A percentile compares a stretch with the other conserved stretches of the same genome.
These are phyloP conservation scores for Aciculosporium take DNA, from an alignment of 2,329 filamentous ascomycete species.

Conservation along the genomic window DNA sequence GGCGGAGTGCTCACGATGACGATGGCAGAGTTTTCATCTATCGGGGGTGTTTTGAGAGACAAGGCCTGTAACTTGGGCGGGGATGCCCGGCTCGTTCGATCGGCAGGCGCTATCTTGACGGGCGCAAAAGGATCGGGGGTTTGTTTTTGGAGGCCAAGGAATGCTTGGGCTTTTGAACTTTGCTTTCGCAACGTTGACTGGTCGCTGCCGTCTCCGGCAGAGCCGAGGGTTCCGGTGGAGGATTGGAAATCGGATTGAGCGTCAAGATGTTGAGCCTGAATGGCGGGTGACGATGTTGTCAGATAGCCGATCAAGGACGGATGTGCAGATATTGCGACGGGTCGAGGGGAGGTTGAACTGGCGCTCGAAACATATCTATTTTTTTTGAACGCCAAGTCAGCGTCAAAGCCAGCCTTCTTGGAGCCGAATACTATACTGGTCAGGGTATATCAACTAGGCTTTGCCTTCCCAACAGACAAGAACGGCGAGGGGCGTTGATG, in stretches of 20 bases:
- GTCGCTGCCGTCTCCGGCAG: slow-evolving; percentile 51
- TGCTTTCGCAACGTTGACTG: slow-evolving; percentile 12
- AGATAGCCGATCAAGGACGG: slow-evolving; percentile 54
- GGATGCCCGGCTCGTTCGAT: slow-evolving; percentile 14
- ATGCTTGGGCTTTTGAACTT: background rate
- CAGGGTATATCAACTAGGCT: too few species aligned
- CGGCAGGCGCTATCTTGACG: slow-evolving; percentile 16
- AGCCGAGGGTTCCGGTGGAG: slow-evolving; percentile 27
- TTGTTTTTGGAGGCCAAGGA: slow-evolving; percentile 1
- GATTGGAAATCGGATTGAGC: slow-evolving; percentile 17
- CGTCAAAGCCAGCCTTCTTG: background rate
- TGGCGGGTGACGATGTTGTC: slow-evolving; percentile 53
- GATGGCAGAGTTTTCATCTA: slow-evolving; percentile 29
- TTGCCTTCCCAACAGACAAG: too few species aligned
- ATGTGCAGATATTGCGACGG: slow-evolving; percentile 31
- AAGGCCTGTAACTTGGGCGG: slow-evolving; percentile 18
- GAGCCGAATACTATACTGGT: too few species aligned
- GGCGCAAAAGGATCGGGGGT: slow-evolving; percentile 17
- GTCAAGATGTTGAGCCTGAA: slow-evolving; percentile 40
- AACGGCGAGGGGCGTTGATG: background rate
- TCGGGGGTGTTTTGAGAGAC: slow-evolving; percentile 34
- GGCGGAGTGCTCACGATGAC: slow-evolving; percentile 52
- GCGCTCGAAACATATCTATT: slow-evolving; percentile 11
- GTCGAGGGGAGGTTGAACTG: slow-evolving; percentile 14
- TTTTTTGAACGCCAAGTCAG: background rate